Conservation (phyloP, 129 eudicot genomes). For the Solidago caesia region DNA sequence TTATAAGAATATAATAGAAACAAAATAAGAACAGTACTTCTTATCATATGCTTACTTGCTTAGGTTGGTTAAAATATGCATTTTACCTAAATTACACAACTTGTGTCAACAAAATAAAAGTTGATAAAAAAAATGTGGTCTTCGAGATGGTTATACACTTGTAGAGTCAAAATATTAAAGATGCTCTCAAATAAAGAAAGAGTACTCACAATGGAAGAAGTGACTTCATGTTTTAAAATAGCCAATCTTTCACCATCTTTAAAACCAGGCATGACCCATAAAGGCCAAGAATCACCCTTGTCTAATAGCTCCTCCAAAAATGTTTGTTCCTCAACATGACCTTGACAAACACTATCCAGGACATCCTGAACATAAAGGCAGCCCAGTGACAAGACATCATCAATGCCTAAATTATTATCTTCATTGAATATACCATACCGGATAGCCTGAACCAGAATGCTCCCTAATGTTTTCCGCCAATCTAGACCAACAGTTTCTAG, state of each 20-base stretch:
- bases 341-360: constrained; percentile 49
- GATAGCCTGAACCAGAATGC: constrained; percentile 51
- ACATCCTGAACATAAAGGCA: constrained; percentile 58
- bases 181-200: constrained; percentile 3
- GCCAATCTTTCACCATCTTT: constrained; percentile 37
- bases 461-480: constrained; percentile 35
- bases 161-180: not conserved
- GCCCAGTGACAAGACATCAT: constrained; percentile 48
- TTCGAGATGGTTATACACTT: not conserved
- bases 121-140: not conserved
- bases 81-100: not conserved
- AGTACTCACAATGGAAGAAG: constrained; percentile 40
- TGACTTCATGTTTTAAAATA: constrained; percentile 27
- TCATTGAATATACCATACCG: constrained; percentile 47
- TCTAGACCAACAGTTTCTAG: constrained; percentile 33
- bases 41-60: constrained; percentile 6
- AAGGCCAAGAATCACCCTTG: constrained; percentile 60
- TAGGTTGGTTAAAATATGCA: not conserved
- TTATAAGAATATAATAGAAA: not conserved
- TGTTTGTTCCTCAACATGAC: constrained; percentile 63
- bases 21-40: constrained; percentile 2
- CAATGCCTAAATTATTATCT: constrained; percentile 46
- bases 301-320: constrained; percentile 58
- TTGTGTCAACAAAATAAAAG: not conserved
- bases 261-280: constrained; percentile 48